Evolutionary conservation across 176 grass and related monocot genomes (phyloP).

Genomic region (Tillandsia fasciculata): DNA sequence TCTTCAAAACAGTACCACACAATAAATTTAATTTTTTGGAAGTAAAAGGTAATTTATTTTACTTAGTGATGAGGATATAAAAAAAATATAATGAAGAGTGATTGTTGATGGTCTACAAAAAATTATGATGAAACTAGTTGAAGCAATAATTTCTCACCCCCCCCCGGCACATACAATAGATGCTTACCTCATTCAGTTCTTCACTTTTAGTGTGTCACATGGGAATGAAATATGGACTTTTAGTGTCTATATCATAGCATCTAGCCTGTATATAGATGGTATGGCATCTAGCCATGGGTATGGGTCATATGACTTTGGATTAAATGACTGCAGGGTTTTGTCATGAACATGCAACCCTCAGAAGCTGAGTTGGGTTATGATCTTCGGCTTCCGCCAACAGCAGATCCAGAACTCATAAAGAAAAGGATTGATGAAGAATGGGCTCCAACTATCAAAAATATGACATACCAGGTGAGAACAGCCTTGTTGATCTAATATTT

Average conservation of each 20-base stretch:
- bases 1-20: no score
- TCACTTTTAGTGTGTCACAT: not conserved
- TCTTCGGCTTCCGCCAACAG: constrained; percentile 71
- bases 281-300: not conserved
- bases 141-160: no score
- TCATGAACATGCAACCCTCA: constrained; percentile 99
- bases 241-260: no score
- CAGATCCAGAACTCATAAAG: constrained; percentile 54
- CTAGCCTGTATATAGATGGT: not conserved
- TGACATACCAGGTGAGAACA: constrained; percentile 58
- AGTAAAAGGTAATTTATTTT: no score
- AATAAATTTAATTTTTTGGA: no score
- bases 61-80: no score
- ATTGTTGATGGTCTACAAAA: no score
- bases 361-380: constrained; percentile 96
- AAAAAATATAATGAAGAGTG: no score
- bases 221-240: not conserved
- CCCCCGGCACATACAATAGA: not conserved
- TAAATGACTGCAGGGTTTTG: constrained; percentile 60
- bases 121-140: no score
- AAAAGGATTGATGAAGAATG: constrained; percentile 81
- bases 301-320: not conserved
- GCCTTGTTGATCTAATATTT: not conserved
- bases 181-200: not conserved
- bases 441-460: constrained; percentile 72